A percentile compares a stretch with the other conserved stretches of the same genome.
Conservation (phyloP, 1,284 basidiomycete species). For the Pholiota adiposa region DNA sequence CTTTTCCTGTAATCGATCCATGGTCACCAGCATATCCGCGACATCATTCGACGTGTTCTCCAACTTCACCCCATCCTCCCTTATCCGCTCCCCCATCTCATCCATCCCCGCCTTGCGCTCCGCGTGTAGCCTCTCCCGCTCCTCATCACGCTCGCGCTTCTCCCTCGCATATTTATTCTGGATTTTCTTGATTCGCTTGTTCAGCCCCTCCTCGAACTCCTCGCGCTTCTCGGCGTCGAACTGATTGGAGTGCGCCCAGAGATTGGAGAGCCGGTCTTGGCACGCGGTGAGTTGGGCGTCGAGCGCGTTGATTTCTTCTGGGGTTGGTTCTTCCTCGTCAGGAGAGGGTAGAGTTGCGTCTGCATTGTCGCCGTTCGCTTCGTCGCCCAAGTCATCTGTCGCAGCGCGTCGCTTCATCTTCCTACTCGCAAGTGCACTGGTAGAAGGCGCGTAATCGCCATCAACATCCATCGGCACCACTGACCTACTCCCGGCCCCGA, state of each 20-base stretch:
- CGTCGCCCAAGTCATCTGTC: too few species aligned
- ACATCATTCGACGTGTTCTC: constrained; percentile 16
- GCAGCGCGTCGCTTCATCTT: too few species aligned
- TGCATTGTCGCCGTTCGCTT: too few species aligned
- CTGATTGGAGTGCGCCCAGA: neutral
- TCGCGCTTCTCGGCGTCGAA: neutral
- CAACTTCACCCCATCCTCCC: constrained; percentile 15
- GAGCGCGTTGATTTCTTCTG: too few species aligned
- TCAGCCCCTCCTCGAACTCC: constrained; percentile 9
- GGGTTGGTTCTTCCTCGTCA: too few species aligned
- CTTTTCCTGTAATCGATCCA: constrained; percentile 8
- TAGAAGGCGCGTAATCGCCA: too few species aligned
- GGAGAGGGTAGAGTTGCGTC: too few species aligned
- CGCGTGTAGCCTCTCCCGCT: constrained; percentile 10
- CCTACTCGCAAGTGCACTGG: too few species aligned
- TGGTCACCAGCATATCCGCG: constrained; percentile 6
- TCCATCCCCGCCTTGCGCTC: neutral
- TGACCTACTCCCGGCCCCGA: too few species aligned
- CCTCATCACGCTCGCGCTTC: constrained; percentile 8
- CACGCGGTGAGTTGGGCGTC: too few species aligned
- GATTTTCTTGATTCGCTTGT: neutral
- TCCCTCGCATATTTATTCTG: neutral
- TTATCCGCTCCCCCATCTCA: constrained; percentile 13
- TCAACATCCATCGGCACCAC: too few species aligned
- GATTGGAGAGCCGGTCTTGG: too few species aligned